Conservation (phyloP, 2,329 filamentous ascomycete genomes). For the Cadophora sp. region DNA sequence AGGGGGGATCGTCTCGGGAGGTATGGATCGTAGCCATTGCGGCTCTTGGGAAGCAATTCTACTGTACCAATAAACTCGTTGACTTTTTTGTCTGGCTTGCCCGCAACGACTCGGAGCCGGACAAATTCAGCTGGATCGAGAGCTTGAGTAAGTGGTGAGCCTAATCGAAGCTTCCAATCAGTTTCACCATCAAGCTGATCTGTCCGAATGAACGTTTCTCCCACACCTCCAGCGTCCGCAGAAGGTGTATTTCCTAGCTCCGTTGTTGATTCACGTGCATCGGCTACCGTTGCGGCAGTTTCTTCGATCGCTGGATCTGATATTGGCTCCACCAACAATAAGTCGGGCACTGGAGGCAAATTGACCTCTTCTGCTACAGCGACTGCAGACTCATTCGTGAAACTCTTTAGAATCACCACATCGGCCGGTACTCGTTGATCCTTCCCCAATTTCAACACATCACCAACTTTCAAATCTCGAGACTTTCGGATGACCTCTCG, state of each 20-base stretch:
- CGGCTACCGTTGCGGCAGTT: conserved; percentile 29
- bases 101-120: conserved; percentile 75
- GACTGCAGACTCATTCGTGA: conserved; percentile 60
- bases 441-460: conserved; percentile 91
- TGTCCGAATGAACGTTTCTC: conserved; percentile 96
- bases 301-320: conserved; percentile 43
- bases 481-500: conserved; percentile 81
- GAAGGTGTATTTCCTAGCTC: conserved; percentile 39
- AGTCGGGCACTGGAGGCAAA: conserved; percentile 24
- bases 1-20: conserved; percentile 40
- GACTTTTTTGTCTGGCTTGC: conserved; percentile 90
- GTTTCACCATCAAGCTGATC: conserved; percentile 98
- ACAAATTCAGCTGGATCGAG: conserved; percentile 76
- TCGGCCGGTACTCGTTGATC: conserved; percentile 94
- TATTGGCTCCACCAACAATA: conserved; percentile 42
- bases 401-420: conserved; percentile 89
- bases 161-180: conserved; percentile 94
- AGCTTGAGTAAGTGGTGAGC: conserved; percentile 84
- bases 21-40: conserved; percentile 56
- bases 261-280: conserved; percentile 39
- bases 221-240: conserved; percentile 49
- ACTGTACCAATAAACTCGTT: conserved; percentile 95
- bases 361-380: conserved; percentile 31
- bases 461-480: conserved; percentile 88
- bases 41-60: conserved; percentile 68